Percentiles rank a stretch among this genome's conserved stretches.
Evolutionary conservation across 495 filamentous ascomycete genomes (phyloP).

Genomic region (Penicillium diatomitis): DNA sequence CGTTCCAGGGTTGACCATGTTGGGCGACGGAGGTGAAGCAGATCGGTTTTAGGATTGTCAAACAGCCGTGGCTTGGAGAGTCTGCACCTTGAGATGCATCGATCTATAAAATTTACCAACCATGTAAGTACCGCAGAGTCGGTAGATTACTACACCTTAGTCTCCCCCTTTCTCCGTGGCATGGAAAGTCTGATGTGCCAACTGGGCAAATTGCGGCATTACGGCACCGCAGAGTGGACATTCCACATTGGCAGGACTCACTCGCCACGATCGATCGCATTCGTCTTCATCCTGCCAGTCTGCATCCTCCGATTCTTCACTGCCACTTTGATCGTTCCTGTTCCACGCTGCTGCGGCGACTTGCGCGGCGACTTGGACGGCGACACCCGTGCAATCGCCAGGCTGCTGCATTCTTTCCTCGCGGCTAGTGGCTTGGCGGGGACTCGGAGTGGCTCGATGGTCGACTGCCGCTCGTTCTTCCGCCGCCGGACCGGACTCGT

Average conservation of each 20-base stretch:
- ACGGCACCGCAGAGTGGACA: slow-evolving; percentile 53
- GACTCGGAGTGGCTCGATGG: not conserved
- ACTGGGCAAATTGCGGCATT: slow-evolving; percentile 64
- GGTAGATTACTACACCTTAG: not conserved
- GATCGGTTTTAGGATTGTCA: too few species aligned
- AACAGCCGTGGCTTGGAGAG: too few species aligned
- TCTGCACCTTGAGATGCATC: too few species aligned
- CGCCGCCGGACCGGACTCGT: not conserved
- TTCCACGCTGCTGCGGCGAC: too few species aligned
- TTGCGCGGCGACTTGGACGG: not conserved
- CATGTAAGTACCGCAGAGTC: too few species aligned
- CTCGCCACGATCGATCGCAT: slow-evolving; percentile 2
- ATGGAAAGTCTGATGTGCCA: slow-evolving; percentile 69
- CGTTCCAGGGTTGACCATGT: too few species aligned
- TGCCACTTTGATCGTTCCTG: too few species aligned
- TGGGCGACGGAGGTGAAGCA: too few species aligned
- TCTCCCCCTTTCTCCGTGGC: not conserved
- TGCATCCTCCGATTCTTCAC: slow-evolving; percentile 3
- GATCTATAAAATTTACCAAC: too few species aligned
- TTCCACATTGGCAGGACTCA: slow-evolving; percentile 18
- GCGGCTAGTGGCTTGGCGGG: not conserved
- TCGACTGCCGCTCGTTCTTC: slow-evolving; percentile 2
- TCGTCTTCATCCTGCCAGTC: slow-evolving; percentile 32
- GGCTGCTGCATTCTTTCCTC: slow-evolving; percentile 7
- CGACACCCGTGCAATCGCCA: not conserved